phyloP scores from a whole-genome alignment of 139 green algal species.

The Micractinium sp. region DNA sequence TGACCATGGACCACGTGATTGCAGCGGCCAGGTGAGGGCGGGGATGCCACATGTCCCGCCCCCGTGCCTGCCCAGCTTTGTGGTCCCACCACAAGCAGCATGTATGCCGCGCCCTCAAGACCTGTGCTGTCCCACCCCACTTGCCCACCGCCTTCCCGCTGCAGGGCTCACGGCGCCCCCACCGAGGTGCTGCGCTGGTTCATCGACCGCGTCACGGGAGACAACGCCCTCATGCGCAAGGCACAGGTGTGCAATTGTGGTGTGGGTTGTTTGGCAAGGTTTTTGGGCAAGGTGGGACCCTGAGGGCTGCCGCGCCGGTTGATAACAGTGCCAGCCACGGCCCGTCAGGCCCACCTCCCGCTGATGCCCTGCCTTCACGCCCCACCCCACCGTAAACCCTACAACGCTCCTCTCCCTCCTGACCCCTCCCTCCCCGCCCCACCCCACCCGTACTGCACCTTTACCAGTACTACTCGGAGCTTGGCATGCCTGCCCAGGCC shows the following conservation, averaged over 20 bases:
- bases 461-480: slow-evolving; percentile 29
- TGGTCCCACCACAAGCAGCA: too few species aligned
- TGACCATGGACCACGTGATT: slow-evolving; percentile 47
- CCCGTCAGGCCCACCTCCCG: neutral
- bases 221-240: slow-evolving; percentile 12
- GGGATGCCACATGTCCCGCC: too few species aligned
- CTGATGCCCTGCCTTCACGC: too few species aligned
- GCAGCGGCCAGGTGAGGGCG: neutral
- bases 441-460: too few species aligned
- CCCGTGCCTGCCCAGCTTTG: too few species aligned
- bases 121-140: neutral
- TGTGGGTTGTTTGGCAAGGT: neutral
- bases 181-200: slow-evolving; percentile 34
- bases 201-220: slow-evolving; percentile 25
- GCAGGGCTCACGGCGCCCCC: slow-evolving; percentile 38
- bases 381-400: too few species aligned
- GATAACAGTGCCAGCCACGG: neutral
- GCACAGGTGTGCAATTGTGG: slow-evolving; percentile 19
- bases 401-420: too few species aligned
- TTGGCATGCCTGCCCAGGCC: slow-evolving; percentile 41
- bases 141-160: neutral
- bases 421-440: neutral
- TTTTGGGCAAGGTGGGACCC: neutral
- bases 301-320: neutral
- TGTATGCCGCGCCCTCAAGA: neutral